phyloP scores from a whole-genome alignment of 192 early-diverging fungal species.

The Coemansia sp. region DNA sequence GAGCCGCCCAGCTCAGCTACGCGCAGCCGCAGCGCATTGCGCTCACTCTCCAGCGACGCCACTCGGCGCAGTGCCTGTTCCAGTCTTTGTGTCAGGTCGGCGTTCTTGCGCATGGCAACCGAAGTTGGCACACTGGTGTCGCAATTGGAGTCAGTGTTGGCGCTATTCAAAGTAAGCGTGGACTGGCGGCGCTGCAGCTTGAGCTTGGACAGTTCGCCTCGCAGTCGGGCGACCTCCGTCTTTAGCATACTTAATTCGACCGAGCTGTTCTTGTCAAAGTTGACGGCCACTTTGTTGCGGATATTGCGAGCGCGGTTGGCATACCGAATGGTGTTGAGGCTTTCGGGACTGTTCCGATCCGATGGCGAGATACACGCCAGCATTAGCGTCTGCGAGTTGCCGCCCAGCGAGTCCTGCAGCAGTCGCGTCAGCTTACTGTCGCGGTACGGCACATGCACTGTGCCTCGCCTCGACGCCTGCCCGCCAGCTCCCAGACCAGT shows the following conservation, averaged over 20 bases:
- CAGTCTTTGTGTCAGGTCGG: conserved; percentile 23
- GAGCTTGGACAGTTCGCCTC: conserved; percentile 50
- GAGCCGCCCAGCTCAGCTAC: conserved; percentile 33
- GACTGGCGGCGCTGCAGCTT: conserved; percentile 45
- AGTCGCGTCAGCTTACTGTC: conserved; percentile 96
- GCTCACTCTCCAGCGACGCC: conserved; percentile 29
- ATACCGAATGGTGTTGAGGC: conserved; percentile 93
- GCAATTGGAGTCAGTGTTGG: not conserved
- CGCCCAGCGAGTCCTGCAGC: conserved; percentile 94
- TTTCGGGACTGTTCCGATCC: conserved; percentile 84
- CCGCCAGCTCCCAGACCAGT: not conserved
- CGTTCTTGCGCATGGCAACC: conserved; percentile 17
- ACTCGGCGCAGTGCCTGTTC: conserved; percentile 22
- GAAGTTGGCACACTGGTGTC: conserved; percentile 4
- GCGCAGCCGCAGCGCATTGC: conserved; percentile 23
- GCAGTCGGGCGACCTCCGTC: conserved; percentile 49
- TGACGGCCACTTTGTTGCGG: conserved; percentile 85
- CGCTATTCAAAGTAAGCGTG: not conserved
- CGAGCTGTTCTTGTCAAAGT: conserved; percentile 54
- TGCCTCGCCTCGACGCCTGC: conserved; percentile 46
- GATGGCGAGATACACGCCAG: conserved; percentile 93
- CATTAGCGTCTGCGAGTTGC: conserved; percentile 94
- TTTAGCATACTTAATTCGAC: conserved; percentile 51
- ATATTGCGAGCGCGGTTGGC: conserved; percentile 97
- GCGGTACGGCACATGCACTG: conserved; percentile 86